These are phyloP conservation scores for Apiotrichum gamsii DNA, from an alignment of 1,284 basidiomycete species.

Conservation along the genomic window DNA sequence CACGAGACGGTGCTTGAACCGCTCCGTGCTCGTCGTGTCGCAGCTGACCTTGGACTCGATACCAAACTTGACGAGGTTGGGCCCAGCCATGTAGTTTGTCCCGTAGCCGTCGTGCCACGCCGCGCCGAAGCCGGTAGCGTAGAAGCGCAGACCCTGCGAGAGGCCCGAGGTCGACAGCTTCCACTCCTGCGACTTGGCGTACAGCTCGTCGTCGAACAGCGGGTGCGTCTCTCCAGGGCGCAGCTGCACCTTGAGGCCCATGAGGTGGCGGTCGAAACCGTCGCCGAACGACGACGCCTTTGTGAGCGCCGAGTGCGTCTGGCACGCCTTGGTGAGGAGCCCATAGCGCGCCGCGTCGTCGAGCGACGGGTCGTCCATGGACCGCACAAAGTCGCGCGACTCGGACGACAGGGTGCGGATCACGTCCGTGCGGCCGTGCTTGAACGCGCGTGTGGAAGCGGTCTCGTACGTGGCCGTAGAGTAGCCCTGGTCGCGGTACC, in stretches of 20 bases:
- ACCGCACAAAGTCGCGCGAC: conserved; percentile 70
- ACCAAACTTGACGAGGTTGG: conserved; percentile 82
- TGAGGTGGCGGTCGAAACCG: conserved; percentile 86
- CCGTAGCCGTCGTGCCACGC: conserved; percentile 79
- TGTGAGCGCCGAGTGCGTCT: conserved; percentile 68
- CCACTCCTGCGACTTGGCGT: conserved; percentile 74
- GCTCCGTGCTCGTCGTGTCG: conserved; percentile 62
- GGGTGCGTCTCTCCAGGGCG: conserved; percentile 47
- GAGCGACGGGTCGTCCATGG: conserved; percentile 54
- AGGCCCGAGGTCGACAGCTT: conserved; percentile 86
- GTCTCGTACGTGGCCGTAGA: conserved; percentile 95
- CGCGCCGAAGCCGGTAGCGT: conserved; percentile 84
- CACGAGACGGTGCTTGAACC: conserved; percentile 63
- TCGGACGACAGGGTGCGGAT: conserved; percentile 74
- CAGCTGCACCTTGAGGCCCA: conserved; percentile 72
- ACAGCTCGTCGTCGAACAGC: conserved; percentile 74
- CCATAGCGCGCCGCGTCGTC: conserved; percentile 52
- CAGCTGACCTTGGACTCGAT: conserved; percentile 82
- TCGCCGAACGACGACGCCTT: conserved; percentile 74
- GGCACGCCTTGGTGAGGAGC: conserved; percentile 63
- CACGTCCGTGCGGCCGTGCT: conserved; percentile 87
- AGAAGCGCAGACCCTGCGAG: conserved; percentile 78
- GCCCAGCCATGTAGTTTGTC: conserved; percentile 82
- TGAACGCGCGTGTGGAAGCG: conserved; percentile 82
- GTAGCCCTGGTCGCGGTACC: conserved; percentile 68